Base-by-base conservation (phyloP, 768 basidiomycete genomes). In the Xanthoconium purpureum region DNA sequence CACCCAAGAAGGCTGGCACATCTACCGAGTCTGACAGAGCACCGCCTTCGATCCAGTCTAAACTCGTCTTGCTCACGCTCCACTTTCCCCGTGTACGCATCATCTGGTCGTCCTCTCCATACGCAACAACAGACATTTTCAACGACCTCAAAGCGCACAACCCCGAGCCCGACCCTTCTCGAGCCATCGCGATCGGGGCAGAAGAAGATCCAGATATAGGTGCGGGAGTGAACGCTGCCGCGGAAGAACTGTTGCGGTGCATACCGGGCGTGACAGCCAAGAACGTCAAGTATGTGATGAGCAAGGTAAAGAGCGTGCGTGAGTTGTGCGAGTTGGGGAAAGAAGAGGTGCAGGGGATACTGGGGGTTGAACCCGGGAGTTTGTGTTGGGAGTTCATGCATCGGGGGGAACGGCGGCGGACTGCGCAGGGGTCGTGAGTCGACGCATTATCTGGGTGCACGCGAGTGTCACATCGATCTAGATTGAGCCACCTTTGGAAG, bases 51-150 rank as follows among this genome's bases (percentile, higher is more conserved):
- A 78, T 98, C 18, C 96, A 98, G 71, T 85, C 90, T n/a, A 97
- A 97, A 64, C 82, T 99, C 36, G 92, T 91, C 30, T 80, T 98
- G 15, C 83, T 99, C 7, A 87, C 89, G 1, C 82, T 98, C 29
- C 79, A 89, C 8, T 98, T 98, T 69, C 97, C 95, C 0, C 87
- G 91, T 14, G 75, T 99, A 3, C 86, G 93, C 43, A 90, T 98
- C 66, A 91, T 99, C 68, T 98, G 97, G 97, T 94, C 94, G 0
- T 94, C 94, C 2, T 98, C 95, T 1, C 92, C 97, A 0, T 91
- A 94, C 66, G 89, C 90, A 18, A 94, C 93, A 0, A 81, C 92
- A 0, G 88, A 94, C 55, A 94, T 98, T 54, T 95, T 98, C 77
- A 84, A 82, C 46, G 97, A 98, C 66, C 84, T 99, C 35, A 99